Percentiles rank a stretch among this genome's conserved stretches.
These are phyloP conservation scores for Capronia epimyces DNA, from an alignment of 2,329 filamentous ascomycete genomes.

Conservation along the genomic window DNA sequence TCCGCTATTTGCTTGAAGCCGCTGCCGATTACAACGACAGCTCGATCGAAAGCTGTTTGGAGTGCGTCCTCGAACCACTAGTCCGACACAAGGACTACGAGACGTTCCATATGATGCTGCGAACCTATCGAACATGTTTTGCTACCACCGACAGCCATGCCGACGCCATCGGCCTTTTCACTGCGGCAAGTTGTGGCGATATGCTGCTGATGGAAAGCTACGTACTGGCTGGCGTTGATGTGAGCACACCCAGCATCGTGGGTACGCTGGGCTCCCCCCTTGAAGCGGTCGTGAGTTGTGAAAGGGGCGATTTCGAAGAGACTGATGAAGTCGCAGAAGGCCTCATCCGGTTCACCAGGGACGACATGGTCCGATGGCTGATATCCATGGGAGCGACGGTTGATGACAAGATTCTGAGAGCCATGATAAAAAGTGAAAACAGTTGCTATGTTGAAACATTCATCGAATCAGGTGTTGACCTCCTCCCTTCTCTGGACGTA, in stretches of 20 bases:
- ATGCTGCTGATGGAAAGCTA: background rate
- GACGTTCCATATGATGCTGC: background rate
- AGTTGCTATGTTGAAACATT: too few relatives aligned
- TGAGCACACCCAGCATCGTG: background rate
- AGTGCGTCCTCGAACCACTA: background rate
- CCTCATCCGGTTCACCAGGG: too few relatives aligned
- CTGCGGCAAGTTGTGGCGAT: background rate
- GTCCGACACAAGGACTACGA: background rate
- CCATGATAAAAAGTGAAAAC: too few relatives aligned
- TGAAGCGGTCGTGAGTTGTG: background rate
- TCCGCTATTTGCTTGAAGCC: background rate
- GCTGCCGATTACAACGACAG: background rate
- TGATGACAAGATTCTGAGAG: too few relatives aligned
- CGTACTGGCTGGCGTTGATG: background rate
- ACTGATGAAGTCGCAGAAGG: too few relatives aligned
- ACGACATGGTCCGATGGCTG: too few relatives aligned
- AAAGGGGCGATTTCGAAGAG: too few relatives aligned
- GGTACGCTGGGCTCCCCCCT: background rate
- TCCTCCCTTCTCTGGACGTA: too few relatives aligned
- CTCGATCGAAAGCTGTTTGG: background rate
- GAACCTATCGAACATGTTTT: background rate
- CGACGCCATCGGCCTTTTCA: background rate
- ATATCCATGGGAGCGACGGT: too few relatives aligned
- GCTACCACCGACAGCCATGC: too few relatives aligned
- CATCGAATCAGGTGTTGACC: too few relatives aligned